Evolutionary conservation across 192 early-diverging fungal species (phyloP), one percentile per base, ranked within the genome.

Genomic region (Gaertneriomyces semiglobifer): DNA sequence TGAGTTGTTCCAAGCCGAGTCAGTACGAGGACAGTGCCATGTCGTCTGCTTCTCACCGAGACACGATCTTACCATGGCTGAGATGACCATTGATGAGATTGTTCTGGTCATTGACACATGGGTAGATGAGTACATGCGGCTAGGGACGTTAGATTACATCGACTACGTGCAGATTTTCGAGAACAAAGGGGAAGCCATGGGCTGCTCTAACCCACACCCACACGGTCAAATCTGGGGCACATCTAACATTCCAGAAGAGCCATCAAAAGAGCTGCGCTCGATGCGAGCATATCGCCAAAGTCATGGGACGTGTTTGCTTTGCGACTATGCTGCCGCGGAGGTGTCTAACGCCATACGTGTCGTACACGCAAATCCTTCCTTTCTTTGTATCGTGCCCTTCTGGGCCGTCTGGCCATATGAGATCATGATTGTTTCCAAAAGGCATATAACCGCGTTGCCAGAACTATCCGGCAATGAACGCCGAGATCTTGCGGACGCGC

Each of bases 371-470:
- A 96, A 95, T 71, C 80, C 80, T 20, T 82, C 84, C 0, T 98
- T 94, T 66, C 63, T 92, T 40, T 89, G 84, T 7, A 62, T 96
- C 0, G 92, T 95, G 1, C 96, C 96, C 10, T 98, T 93, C 78
- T 98, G 96, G 95, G 94, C 93, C 0, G 80, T 89, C 8, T 98
- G 96, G 96, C 96, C 96, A 4, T 96, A 90, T 63, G 96, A 98
- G 69, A 92, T 90, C 60, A 80, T 98, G 80, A 79, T 98, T 9
- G 71, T 95, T 6, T 66, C 87, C 44, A 90, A 88, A 67, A 0
- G 53, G 0, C 93, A 95, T 72, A 40, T 87, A 0, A 53, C 77
- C 0, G 74, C 74, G 45, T 65, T 95, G 12, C 44, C 46, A 10
- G 19, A 64, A 10, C 63, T 78, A 25, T 53, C 18, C 12, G 69